Evolutionary conservation across 768 basidiomycete species (phyloP), one percentile per base, ranked within the genome.

Genomic region (Sutorius australiensis): DNA sequence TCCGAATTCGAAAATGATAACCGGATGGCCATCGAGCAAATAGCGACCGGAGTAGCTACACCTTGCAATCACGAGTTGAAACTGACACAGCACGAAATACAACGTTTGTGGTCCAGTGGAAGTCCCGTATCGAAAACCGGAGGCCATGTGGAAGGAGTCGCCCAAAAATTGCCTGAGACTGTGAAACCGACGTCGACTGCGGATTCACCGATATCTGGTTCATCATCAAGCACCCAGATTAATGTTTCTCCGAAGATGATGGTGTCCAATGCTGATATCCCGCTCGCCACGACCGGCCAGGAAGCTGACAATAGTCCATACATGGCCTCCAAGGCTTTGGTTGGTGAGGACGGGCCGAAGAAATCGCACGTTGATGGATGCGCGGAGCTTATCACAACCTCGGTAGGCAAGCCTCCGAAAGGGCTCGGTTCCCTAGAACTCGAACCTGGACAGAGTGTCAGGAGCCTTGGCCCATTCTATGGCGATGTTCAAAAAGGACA

Each of bases 1-100:
- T 73, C 72, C 16, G 65, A 72, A 36, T 59, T 67, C 42, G 63
- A 63, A 48, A 17, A 46, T 10, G 53, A 67, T 37, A 11, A 37
- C 17, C 32, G 36, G 27, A 10, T 10, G 7, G 4, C 39, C 21
- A 36, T 31, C 31, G 40, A 50, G 17, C 45, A 13, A 21, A 11
- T 6, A 28, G 34, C n/a, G 11, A 48, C n/a, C 1, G 9, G 21
- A 38, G 16, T n/a, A 41, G 43, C 55, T 37, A 5, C 28, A 41
- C 17, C 45, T 27, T 32, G 43, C 30, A 36, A 43, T 21, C 44
- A 36, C 17, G 39, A 31, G 45, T 17, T 7, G 32, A 39, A 48
- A 34, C 24, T 13, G 19, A 34, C 41, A 43, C 54, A 33, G 46
- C 42, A 33, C 31, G 21, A 30, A 28, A 27, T 21, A 24, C 47